Base-by-base conservation (phyloP, 2,329 filamentous ascomycete species). In the Botrytis cinerea region DNA sequence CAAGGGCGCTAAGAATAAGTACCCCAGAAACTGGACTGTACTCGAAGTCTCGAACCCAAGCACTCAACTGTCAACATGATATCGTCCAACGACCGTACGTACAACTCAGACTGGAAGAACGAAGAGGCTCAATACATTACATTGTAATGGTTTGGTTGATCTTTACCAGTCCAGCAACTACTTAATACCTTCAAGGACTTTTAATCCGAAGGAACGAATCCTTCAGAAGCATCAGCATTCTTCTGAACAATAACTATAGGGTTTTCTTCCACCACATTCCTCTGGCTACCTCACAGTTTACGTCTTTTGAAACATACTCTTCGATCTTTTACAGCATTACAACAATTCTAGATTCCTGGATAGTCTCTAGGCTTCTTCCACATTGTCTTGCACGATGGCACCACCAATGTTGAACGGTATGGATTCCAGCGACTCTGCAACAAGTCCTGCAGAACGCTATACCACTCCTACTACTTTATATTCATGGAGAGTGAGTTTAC, bases 401-500 rank as follows among this genome's bases (percentile, higher is more conserved):
- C 35, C 48, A 18, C 54, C 48, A 57, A 69, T 57, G 48, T n/a
- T 43, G 48, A 32, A 38, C 6, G 64, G 32, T 38, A 67, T 68
- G 35, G 48, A 32, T 25, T 57, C 12, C 25, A 43, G 10, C 28
- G 18, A 32, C 18, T 43, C 22, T 57, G 35, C 64, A n/a, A 54
- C 25, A 35, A 57, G 48, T 43, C 20, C 61, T 45, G n/a, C 57
- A 35, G 45, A 64, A 22, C n/a, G 59, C 40, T 48, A 48, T 32
- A 64, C 46, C 10, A 72, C 70, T 12, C 46, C 61, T 32, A 72
- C 70, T 35, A 22, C 60, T n/a, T 12, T 57, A n/a, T 72, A 67
- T 57, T 72, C 70, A 25, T 64, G 70, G 62, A 72, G 70, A 40
- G 70, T 66, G 67, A 54, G 60, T 59, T n/a, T 45, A 38, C 38